Conservation (phyloP, 306 rosid genomes). For the Pueraria montana region DNA sequence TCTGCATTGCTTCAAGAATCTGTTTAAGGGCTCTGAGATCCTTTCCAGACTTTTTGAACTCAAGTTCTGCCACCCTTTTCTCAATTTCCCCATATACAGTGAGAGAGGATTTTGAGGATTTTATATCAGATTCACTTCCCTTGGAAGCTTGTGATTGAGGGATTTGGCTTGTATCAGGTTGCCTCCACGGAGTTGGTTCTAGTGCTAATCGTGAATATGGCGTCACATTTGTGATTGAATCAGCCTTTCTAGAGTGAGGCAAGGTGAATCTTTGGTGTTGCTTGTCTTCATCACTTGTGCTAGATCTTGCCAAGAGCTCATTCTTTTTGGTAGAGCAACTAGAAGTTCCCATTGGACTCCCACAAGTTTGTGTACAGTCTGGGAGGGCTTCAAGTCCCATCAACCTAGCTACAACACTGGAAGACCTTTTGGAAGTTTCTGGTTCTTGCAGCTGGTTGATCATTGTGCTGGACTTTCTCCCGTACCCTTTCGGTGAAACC, state of each 20-base stretch:
- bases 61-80: conserved; percentile 82
- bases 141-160: conserved; percentile 55
- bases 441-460: conserved; percentile 62
- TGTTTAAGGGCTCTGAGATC: conserved; percentile 97
- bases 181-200: conserved; percentile 69
- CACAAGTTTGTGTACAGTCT: conserved; percentile 53
- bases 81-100: conserved; percentile 91
- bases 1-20: conserved; percentile 93
- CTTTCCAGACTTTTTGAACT: conserved; percentile 91
- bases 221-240: conserved; percentile 50
- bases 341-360: conserved; percentile 44
- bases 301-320: conserved; percentile 52
- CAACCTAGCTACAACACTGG: conserved; percentile 78
- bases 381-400: conserved; percentile 87
- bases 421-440: conserved; percentile 63
- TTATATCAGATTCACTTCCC: conserved; percentile 56
- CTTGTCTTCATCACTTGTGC: conserved; percentile 55
- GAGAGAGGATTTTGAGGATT: conserved; percentile 55
- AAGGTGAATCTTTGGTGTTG: conserved; percentile 45
- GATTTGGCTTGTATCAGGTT: conserved; percentile 52
- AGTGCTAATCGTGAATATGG: conserved; percentile 51
- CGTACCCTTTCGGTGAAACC: conserved; percentile 56
- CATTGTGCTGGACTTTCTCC: conserved; percentile 44
- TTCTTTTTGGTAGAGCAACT: conserved; percentile 45
- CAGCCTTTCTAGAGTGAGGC: conserved; percentile 56